Base-by-base conservation (phyloP, 1,139 yeast species). In the Debaryomycetaceae sp. region DNA sequence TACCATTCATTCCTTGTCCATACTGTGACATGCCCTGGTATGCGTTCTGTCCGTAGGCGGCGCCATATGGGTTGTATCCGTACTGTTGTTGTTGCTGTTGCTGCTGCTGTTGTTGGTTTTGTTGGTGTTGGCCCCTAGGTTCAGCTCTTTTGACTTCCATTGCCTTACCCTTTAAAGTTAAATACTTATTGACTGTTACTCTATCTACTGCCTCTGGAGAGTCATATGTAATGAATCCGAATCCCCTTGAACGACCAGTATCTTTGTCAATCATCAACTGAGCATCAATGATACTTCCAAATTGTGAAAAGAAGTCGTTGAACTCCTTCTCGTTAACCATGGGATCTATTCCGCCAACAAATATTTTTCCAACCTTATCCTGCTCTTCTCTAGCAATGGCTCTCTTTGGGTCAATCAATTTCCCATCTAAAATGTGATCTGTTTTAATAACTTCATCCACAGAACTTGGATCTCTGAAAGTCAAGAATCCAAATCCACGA, bases 61-160 rank as follows among this genome's bases (percentile, higher is more conserved):
- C 66, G 31, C 56, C 53, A 39, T 58, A 55, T 6, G 36, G 40
- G 22, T 48, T 48, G 39, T 58, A 56, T 33, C 55, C 55, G 36
- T 59, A 58, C 47, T 56, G 65, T 51, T 57, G 62, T 42, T 60
- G 59, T 45, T 62, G 70, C 47, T 67, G 73, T 40, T 58, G 67
- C 76, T 83, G 70, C 42, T 64, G 68, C 42, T 58, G 54, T 49
- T 59, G 57, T 45, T 66, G 72, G 47, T 62, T 64, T 50, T 66
- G 76, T 49, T 72, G 77, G 47, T 73, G 78, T 53, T 69, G 77
- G 36, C 76, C 76, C 64, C 98, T 80, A 51, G 99, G 98, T 63
- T 91, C 97, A n/a, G 99, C 99, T 57, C 97, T 81, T 67, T 93
- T 93, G 49, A 93, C 96, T 67, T 93, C 99, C 81, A 93, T 89